phyloP scores from a whole-genome alignment of 306 rosid genomes.

The Dryas drummondii region DNA sequence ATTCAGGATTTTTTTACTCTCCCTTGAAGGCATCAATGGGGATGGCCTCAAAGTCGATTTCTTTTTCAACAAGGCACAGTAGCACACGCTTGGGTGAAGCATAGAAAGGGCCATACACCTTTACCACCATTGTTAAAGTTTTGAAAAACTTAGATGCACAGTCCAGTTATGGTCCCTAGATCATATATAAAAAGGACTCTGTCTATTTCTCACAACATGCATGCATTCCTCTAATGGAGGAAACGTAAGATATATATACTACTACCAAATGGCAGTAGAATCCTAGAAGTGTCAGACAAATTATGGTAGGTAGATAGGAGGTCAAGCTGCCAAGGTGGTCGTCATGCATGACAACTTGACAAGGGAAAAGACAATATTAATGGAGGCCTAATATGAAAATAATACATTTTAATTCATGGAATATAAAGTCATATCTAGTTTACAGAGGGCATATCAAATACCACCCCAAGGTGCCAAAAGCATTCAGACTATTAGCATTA shows the following conservation, averaged over 20 bases:
- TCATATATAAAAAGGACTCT: neutral
- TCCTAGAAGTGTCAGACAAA: no score
- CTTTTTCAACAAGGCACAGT: constrained; percentile 41
- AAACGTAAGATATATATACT: neutral
- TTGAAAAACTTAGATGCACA: neutral
- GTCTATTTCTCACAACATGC: neutral
- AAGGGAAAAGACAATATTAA: no score
- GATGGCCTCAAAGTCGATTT: constrained; percentile 42
- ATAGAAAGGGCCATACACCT: constrained; percentile 42
- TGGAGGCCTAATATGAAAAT: no score
- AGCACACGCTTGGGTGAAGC: constrained; percentile 40
- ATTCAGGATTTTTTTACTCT: constrained; percentile 39
- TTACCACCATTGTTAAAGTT: constrained; percentile 37
- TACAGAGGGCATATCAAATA: no score
- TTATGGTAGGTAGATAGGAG: no score
- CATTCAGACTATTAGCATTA: no score
- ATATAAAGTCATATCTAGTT: no score
- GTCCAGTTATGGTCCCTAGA: neutral
- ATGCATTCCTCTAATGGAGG: neutral
- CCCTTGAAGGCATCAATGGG: constrained; percentile 29
- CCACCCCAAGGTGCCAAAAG: no score
- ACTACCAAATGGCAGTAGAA: constrained; percentile 1
- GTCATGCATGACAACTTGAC: no score
- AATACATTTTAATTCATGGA: no score
- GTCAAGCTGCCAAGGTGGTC: neutral